Percentiles rank a stretch among this genome's conserved stretches.
Conservation (phyloP, 2,329 filamentous ascomycete genomes). For the Hypoxylon sp. region DNA sequence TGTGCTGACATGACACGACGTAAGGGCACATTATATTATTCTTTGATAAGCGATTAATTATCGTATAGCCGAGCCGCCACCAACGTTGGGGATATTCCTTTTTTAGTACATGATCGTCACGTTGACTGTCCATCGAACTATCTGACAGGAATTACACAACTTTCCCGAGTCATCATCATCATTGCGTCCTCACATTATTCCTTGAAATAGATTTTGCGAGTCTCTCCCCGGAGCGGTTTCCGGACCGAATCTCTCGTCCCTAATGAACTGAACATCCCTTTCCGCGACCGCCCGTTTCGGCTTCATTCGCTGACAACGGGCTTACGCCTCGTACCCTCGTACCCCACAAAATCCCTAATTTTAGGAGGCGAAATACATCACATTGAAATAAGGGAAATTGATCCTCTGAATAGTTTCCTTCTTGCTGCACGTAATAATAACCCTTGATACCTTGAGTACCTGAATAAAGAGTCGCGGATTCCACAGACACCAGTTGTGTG, state of each 20-base stretch:
- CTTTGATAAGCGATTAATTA: neutral
- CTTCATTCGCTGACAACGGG: slow-evolving; percentile 2
- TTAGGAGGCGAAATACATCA: slow-evolving; percentile 32
- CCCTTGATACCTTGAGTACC: neutral
- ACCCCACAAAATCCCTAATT: slow-evolving; percentile 15
- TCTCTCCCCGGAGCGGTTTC: slow-evolving; percentile 12
- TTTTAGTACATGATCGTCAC: slow-evolving; percentile 14
- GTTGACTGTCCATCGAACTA: slow-evolving; percentile 12
- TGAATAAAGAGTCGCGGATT: slow-evolving; percentile 1
- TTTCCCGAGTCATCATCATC: slow-evolving; percentile 27
- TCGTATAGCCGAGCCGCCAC: slow-evolving; percentile 29
- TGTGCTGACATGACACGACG: neutral
- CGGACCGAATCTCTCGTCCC: neutral
- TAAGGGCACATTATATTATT: neutral
- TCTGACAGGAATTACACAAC: neutral
- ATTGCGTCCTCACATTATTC: slow-evolving; percentile 11
- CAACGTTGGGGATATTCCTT: slow-evolving; percentile 1
- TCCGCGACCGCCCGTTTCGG: neutral
- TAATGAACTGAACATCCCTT: neutral
- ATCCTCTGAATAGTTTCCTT: slow-evolving; percentile 11
- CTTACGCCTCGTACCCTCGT: slow-evolving; percentile 20
- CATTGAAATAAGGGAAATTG: slow-evolving; percentile 6
- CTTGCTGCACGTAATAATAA: neutral
- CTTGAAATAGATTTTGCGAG: neutral
- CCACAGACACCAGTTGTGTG: neutral